Evolutionary conservation across 139 green algal genomes (phyloP), one percentile per base, ranked within the genome.

Genomic region (Astrephomene gubernaculifera): DNA sequence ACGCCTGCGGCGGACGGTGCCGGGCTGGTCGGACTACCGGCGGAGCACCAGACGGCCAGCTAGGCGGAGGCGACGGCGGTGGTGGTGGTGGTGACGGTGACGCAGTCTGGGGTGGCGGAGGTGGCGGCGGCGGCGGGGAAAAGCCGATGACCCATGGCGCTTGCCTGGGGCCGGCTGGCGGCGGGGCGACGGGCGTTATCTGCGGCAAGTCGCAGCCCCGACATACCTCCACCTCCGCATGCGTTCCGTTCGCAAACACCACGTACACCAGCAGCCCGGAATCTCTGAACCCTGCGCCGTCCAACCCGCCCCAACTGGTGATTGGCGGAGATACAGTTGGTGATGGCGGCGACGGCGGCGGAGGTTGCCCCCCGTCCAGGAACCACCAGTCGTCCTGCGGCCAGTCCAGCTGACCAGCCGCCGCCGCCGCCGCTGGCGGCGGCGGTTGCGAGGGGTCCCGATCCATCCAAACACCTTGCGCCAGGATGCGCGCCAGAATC

Each of bases 301-400:
- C 72, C 52, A 81, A 49, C 1, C 72, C 72, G 22, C 72, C 72
- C 63, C n/a, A n/a, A n/a, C n/a, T n/a, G n/a, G n/a, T n/a, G n/a
- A n/a, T n/a, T n/a, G n/a, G n/a, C n/a, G n/a, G n/a, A n/a, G n/a
- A n/a, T n/a, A n/a, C n/a, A n/a, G n/a, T n/a, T n/a, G n/a, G n/a
- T n/a, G n/a, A n/a, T n/a, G n/a, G n/a, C n/a, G n/a, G n/a, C n/a
- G n/a, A n/a, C n/a, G n/a, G n/a, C n/a, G n/a, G n/a, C n/a, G n/a
- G n/a, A n/a, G n/a, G n/a, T n/a, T n/a, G n/a, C n/a, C n/a, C n/a
- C n/a, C n/a, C n/a, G n/a, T n/a, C n/a, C 39, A 8, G 24, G 0
- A 24, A 43, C 38, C 67, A 21, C 5, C 67, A 22, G 39, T 1
- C 38, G 8, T 38, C 2, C 21, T 38, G 35, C 35, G 36, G 22